A percentile compares a stretch with the other conserved stretches of the same genome.
Conservation (phyloP, 495 filamentous ascomycete genomes). For the Talaromyces liani region DNA sequence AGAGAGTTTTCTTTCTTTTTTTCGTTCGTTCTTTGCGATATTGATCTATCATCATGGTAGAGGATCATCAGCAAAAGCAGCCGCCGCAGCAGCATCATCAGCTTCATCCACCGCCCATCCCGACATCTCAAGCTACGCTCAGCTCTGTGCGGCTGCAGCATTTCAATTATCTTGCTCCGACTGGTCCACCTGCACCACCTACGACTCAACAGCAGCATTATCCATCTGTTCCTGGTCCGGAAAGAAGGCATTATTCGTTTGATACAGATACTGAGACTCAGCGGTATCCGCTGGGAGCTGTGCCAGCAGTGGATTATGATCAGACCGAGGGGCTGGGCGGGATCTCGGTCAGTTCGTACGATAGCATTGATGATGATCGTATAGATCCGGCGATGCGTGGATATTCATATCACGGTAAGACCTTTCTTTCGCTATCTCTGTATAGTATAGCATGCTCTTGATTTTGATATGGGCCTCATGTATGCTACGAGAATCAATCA, state of each 20-base stretch:
- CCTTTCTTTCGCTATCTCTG: conserved; percentile 7
- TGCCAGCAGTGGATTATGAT: conserved; percentile 38
- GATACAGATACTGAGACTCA: conserved; percentile 26
- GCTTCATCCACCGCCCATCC: not conserved
- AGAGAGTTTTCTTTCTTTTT: not conserved
- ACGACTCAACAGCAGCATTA: not conserved
- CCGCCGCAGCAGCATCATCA: not conserved
- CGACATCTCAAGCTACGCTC: conserved; percentile 1
- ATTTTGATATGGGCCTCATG: not conserved
- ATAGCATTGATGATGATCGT: conserved; percentile 41
- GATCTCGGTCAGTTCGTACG: conserved; percentile 42
- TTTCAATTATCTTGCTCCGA: conserved; percentile 8
- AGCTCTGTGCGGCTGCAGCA: conserved; percentile 6
- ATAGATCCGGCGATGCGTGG: conserved; percentile 25
- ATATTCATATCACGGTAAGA: conserved; percentile 41
- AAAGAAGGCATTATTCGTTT: conserved; percentile 34
- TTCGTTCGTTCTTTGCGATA: not conserved
- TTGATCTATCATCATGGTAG: conserved; percentile 1
- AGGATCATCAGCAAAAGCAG: conserved; percentile 5
- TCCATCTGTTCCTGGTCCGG: conserved; percentile 2
- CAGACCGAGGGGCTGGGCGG: conserved; percentile 42
- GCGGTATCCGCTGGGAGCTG: conserved; percentile 11
- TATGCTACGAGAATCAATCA: not conserved
- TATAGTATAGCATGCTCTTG: not conserved
- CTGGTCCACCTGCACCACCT: not conserved